Evolutionary conservation across 2,329 filamentous ascomycete genomes (phyloP), one percentile per base, ranked within the genome.

Genomic region (Chaetomiaceae sp.): DNA sequence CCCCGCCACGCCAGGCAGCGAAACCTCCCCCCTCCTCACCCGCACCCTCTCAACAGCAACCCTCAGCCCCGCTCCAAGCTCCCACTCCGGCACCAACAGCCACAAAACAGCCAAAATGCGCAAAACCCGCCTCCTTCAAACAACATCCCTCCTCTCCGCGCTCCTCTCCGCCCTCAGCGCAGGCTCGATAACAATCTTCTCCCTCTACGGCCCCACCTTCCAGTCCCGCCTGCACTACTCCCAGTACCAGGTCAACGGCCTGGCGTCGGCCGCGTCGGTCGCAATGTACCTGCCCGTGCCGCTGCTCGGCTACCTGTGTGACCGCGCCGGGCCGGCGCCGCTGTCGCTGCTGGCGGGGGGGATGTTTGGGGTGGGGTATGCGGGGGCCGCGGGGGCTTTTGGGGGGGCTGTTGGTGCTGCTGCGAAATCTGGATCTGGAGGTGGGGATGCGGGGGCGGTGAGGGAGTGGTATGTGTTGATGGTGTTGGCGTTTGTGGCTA

Each of bases 231-330:
- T 99, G 45, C 86, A 83, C 64, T 99, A 97, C 70, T 86, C 84
- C 3, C 93, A 99, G 70, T 80, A 93, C 55, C 88, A 93, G 67
- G 89, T 99, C 69, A 97, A 97, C 68, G 82, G 85, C 41, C 48
- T 55, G 6, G 53, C 89, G 55, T 95, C 95, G 60, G 85, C 86
- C 14, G 89, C 89, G 49, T 92, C 91, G 65, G 73, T 97, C 34
- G 85, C 88, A 33, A 84, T 95, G 73, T 99, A 99, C 70, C 78
- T 96, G 5, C 88, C 89, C n/a, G 90, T 97, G 3, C 87, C 92
- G 2, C 61, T 93, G 35, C 86, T 95, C 62, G 93, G 93, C 33
- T 95, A 92, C 68, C 73, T 95, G 44, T 97, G 92, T 74, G 93
- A 99, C 69, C 86, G 92, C 43, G 81, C 87, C 57, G 89, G 89